These are phyloP conservation scores for Amniculicola lignicola DNA, from an alignment of 495 filamentous ascomycete species.

Conservation along the genomic window DNA sequence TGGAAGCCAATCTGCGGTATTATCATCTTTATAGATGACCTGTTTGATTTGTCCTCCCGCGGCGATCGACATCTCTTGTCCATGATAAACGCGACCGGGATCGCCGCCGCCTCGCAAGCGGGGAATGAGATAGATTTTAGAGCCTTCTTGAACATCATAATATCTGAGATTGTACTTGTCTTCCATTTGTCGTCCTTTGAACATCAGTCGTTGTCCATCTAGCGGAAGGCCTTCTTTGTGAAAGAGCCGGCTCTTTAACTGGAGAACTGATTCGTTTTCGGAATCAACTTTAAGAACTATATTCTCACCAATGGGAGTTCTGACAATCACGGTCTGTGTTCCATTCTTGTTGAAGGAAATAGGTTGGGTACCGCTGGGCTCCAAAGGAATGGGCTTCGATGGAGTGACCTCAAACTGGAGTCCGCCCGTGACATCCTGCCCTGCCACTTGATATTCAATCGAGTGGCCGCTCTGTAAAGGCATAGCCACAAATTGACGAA, in stretches of 20 bases:
- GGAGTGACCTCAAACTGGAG: slow-evolving; percentile 32
- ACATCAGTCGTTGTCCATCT: slow-evolving; percentile 96
- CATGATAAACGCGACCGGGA: too few species aligned
- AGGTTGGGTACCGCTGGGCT: neutral
- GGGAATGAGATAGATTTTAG: slow-evolving; percentile 93
- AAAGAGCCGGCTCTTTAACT: slow-evolving; percentile 31
- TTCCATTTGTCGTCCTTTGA: slow-evolving; percentile 98
- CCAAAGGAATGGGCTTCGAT: neutral
- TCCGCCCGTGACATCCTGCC: slow-evolving; percentile 16
- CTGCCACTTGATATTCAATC: slow-evolving; percentile 25
- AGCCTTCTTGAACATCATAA: neutral
- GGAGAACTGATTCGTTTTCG: neutral
- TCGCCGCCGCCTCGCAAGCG: slow-evolving; percentile 77
- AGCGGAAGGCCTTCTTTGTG: slow-evolving; percentile 99
- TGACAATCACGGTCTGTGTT: slow-evolving; percentile 4
- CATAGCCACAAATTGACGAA: slow-evolving; percentile 31
- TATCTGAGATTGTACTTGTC: neutral
- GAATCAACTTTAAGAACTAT: too few species aligned
- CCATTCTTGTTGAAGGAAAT: neutral
- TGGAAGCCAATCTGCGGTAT: slow-evolving; percentile 21
- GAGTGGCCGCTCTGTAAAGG: slow-evolving; percentile 24
- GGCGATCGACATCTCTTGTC: slow-evolving; percentile 34
- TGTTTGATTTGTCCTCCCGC: slow-evolving; percentile 35
- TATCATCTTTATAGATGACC: slow-evolving; percentile 23
- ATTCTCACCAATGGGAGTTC: neutral